Evolutionary conservation across 2,329 filamentous ascomycete genomes (phyloP).

Genomic region (Furcasterigmium sp.): DNA sequence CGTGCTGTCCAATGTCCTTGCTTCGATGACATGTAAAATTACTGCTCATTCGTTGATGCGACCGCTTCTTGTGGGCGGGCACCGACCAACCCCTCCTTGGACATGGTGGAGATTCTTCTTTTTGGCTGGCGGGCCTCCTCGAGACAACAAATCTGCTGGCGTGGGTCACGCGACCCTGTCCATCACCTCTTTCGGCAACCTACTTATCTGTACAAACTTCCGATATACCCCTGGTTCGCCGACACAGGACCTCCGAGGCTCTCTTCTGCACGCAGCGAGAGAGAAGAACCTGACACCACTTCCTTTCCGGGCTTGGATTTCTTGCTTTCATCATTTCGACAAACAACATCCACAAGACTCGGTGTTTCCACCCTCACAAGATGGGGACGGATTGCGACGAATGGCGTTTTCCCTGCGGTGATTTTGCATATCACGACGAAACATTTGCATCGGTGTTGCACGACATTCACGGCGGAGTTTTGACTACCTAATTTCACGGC

Average conservation of each 20-base stretch:
- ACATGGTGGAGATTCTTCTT: slow-evolving; percentile 33
- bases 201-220: slow-evolving; percentile 43
- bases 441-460: slow-evolving; percentile 43
- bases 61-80: slow-evolving; percentile 35
- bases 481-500: slow-evolving; percentile 20
- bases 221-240: slow-evolving; percentile 34
- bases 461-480: slow-evolving; percentile 35
- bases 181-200: slow-evolving; percentile 17
- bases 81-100: slow-evolving; percentile 28
- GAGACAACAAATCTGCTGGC: slow-evolving; percentile 10
- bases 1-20: slow-evolving; percentile 25
- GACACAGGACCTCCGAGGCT: slow-evolving; percentile 13
- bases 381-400: slow-evolving; percentile 36
- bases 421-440: slow-evolving; percentile 36
- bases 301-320: slow-evolving; percentile 24
- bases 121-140: slow-evolving; percentile 30
- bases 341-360: slow-evolving; percentile 10
- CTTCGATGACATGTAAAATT: slow-evolving; percentile 28
- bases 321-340: slow-evolving; percentile 5
- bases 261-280: slow-evolving; percentile 26
- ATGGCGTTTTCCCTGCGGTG: slow-evolving; percentile 33
- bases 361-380: slow-evolving; percentile 20
- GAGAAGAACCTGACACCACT: slow-evolving; percentile 39
- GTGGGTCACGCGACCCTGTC: slow-evolving; percentile 22
- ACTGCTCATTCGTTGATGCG: slow-evolving; percentile 30